phyloP scores from a whole-genome alignment of 2,329 filamentous ascomycete species.

The Scopulariopsis brevicaulis region DNA sequence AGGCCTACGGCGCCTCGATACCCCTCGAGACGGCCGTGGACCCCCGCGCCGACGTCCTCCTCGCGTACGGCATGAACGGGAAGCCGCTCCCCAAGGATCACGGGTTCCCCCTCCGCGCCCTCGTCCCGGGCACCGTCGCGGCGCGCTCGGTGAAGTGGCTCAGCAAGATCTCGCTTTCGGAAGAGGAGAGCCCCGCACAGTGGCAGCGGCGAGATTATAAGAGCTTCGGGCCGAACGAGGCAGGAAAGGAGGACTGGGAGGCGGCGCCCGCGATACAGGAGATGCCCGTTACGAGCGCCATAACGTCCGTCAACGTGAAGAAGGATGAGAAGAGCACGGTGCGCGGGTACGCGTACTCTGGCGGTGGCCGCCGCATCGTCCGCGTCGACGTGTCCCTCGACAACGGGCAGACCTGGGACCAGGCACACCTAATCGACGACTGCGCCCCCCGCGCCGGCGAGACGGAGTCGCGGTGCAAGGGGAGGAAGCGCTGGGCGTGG shows the following conservation, averaged over 20 bases:
- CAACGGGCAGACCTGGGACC: conserved; percentile 51
- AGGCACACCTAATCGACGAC: conserved; percentile 47
- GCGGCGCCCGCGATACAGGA: conserved; percentile 54
- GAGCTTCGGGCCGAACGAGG: conserved; percentile 53
- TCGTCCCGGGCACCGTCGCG: conserved; percentile 56
- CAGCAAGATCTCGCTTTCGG: conserved; percentile 48
- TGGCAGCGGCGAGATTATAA: conserved; percentile 62
- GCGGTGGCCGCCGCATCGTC: conserved; percentile 52
- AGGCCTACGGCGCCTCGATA: conserved; percentile 52
- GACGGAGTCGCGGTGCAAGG: conserved; percentile 16
- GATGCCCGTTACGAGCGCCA: conserved; percentile 56
- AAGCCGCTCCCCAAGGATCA: conserved; percentile 51
- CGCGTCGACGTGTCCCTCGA: conserved; percentile 59
- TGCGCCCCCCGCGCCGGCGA: conserved; percentile 13
- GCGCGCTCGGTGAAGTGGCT: conserved; percentile 62
- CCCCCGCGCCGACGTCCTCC: conserved; percentile 49
- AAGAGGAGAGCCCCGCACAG: conserved; percentile 54
- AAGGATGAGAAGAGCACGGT: conserved; percentile 23
- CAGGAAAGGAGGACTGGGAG: conserved; percentile 46
- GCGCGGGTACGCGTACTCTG: conserved; percentile 56
- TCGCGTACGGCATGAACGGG: conserved; percentile 60
- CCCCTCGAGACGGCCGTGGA: conserved; percentile 47
- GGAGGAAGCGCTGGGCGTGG: conserved; percentile 45
- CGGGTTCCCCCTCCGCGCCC: conserved; percentile 49
- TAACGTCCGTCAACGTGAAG: conserved; percentile 31